phyloP scores from a whole-genome alignment of 371 early-diverging fungal genomes.

The Mortierella sp. region DNA sequence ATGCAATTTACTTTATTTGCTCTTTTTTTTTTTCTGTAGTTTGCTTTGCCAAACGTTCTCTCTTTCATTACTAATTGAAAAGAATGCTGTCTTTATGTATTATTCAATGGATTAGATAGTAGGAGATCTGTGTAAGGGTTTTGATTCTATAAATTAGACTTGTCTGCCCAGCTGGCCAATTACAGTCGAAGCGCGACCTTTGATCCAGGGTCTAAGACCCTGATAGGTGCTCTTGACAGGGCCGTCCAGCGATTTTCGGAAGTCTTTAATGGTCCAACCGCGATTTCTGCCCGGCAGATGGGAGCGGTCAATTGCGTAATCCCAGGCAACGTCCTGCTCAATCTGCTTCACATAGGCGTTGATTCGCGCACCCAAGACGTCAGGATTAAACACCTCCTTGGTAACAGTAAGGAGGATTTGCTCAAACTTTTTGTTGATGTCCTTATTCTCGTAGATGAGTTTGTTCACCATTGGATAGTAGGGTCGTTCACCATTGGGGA shows the following conservation, averaged over 20 bases:
- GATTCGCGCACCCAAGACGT: slow-evolving; percentile 11
- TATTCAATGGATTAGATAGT: no score
- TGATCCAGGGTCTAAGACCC: slow-evolving; percentile 34
- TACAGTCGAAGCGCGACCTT: not conserved
- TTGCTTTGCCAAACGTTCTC: no score
- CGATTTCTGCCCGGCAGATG: slow-evolving; percentile 3
- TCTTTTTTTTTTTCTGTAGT: no score
- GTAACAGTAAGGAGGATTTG: slow-evolving; percentile 14
- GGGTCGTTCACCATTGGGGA: not conserved
- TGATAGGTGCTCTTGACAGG: slow-evolving; percentile 10
- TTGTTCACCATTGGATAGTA: slow-evolving; percentile 16
- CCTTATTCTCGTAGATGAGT: slow-evolving; percentile 17
- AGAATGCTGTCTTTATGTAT: no score
- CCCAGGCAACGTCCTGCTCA: slow-evolving; percentile 25
- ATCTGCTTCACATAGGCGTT: slow-evolving; percentile 18
- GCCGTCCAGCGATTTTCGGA: slow-evolving; percentile 17
- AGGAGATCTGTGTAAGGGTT: no score
- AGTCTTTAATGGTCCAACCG: slow-evolving; percentile 14
- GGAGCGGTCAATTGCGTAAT: slow-evolving; percentile 18
- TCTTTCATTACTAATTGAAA: no score
- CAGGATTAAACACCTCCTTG: slow-evolving; percentile 15
- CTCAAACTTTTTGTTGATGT: slow-evolving; percentile 13
- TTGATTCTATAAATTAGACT: no score
- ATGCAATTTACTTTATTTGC: no score
- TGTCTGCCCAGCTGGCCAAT: slow-evolving; percentile 11